phyloP scores from a whole-genome alignment of 768 basidiomycete species.

The Pisolithus tinctorius region DNA sequence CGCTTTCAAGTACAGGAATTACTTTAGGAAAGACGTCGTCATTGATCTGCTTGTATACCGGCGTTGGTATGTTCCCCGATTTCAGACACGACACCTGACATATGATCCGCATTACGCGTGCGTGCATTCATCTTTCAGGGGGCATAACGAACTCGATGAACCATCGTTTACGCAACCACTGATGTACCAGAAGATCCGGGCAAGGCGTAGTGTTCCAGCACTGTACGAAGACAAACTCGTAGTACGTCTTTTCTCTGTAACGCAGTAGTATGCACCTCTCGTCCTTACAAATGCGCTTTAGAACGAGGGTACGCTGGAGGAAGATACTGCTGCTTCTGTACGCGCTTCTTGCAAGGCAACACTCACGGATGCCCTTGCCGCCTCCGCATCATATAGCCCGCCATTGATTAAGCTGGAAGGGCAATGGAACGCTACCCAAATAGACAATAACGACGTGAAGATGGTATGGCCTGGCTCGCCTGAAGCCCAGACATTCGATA shows the following conservation, averaged over 20 bases:
- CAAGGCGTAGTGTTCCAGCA: constrained; percentile 68
- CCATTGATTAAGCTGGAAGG: constrained; percentile 50
- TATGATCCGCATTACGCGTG: neutral
- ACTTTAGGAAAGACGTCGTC: constrained; percentile 88
- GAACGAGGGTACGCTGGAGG: constrained; percentile 36
- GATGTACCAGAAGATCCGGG: constrained; percentile 86
- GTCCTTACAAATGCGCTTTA: neutral
- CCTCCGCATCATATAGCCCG: constrained; percentile 42
- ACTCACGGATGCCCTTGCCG: constrained; percentile 56
- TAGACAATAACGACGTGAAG: constrained; percentile 11
- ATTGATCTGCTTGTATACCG: constrained; percentile 87
- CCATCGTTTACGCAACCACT: constrained; percentile 82
- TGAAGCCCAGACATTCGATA: constrained; percentile 54
- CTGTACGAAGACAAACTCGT: constrained; percentile 76
- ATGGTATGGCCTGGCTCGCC: constrained; percentile 53
- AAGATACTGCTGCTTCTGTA: constrained; percentile 40
- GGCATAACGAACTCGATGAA: constrained; percentile 86
- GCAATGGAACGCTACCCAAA: constrained; percentile 49
- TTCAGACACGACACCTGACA: neutral
- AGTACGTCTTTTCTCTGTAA: constrained; percentile 35
- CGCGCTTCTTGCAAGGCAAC: constrained; percentile 53
- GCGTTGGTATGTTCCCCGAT: constrained; percentile 47
- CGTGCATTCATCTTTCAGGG: constrained; percentile 32
- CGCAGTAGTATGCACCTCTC: neutral
- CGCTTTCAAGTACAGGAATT: constrained; percentile 81